These are phyloP conservation scores for Nemania bipapillata DNA, from an alignment of 2,329 filamentous ascomycete species.

Conservation along the genomic window DNA sequence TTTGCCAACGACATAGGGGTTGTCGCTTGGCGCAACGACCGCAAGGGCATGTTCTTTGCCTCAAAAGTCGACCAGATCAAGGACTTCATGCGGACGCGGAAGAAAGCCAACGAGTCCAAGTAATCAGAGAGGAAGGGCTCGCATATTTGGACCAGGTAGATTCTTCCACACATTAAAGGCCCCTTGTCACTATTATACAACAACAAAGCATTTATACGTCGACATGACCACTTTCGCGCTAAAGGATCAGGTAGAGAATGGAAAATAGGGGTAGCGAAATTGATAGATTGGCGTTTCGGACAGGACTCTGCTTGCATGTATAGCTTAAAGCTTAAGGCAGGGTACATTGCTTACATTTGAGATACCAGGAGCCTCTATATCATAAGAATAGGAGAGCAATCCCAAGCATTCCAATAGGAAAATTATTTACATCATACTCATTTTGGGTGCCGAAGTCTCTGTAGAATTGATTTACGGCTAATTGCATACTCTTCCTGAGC, in stretches of 20 bases:
- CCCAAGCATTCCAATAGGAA: not conserved
- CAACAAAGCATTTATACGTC: not conserved
- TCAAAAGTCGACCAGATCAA: slow-evolving; percentile 89
- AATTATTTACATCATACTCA: not conserved
- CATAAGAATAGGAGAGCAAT: slow-evolving; percentile 4
- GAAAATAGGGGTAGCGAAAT: not conserved
- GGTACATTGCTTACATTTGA: slow-evolving; percentile 1
- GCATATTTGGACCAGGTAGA: not conserved
- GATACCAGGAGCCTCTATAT: not conserved
- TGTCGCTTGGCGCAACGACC: slow-evolving; percentile 84
- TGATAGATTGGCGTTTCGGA: slow-evolving; percentile 25
- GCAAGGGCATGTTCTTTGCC: slow-evolving; percentile 87
- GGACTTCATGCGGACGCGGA: slow-evolving; percentile 72
- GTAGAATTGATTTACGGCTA: not conserved
- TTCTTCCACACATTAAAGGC: not conserved
- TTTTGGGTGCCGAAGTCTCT: not conserved
- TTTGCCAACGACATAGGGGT: slow-evolving; percentile 94
- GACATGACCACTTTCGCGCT: not conserved
- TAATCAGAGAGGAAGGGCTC: not conserved
- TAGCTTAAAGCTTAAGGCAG: not conserved
- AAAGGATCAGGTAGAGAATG: not conserved
- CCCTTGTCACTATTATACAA: not conserved
- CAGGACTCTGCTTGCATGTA: not conserved
- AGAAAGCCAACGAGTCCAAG: slow-evolving; percentile 46
- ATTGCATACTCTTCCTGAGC: not conserved